Conservation (phyloP, 192 early-diverging fungal species). For the Coemansia sp. region DNA sequence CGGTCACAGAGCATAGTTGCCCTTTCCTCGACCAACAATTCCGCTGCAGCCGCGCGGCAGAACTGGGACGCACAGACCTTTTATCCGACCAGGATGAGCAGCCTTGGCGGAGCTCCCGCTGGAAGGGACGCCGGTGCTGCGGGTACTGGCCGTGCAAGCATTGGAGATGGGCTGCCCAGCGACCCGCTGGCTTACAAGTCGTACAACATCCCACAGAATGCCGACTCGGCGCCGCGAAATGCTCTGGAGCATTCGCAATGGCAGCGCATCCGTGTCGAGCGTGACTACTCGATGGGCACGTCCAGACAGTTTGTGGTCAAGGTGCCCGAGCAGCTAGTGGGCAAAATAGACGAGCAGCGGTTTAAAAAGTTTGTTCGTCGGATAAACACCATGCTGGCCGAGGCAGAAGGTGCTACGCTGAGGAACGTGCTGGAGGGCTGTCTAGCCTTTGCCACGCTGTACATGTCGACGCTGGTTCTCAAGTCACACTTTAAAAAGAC, state of each 20-base stretch:
- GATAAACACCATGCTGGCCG: slow-evolving; percentile 44
- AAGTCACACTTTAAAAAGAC: slow-evolving; percentile 41
- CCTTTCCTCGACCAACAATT: slow-evolving; percentile 9
- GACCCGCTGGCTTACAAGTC: slow-evolving; percentile 24
- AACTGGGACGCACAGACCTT: slow-evolving; percentile 6
- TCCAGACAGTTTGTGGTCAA: slow-evolving; percentile 37
- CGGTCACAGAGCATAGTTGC: slow-evolving; percentile 34
- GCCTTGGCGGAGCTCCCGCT: slow-evolving; percentile 3
- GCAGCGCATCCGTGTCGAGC: slow-evolving; percentile 48
- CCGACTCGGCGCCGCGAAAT: slow-evolving; percentile 18
- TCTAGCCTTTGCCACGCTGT: slow-evolving; percentile 52
- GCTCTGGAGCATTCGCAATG: slow-evolving; percentile 19
- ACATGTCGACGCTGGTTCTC: slow-evolving; percentile 53
- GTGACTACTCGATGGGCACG: slow-evolving; percentile 55
- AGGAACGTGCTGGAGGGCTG: slow-evolving; percentile 53
- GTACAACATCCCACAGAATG: slow-evolving; percentile 26
- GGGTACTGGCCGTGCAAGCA: not conserved
- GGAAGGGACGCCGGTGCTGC: not conserved
- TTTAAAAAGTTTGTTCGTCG: slow-evolving; percentile 46
- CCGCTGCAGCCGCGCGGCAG: not conserved
- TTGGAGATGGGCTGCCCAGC: not conserved
- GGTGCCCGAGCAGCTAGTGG: slow-evolving; percentile 43
- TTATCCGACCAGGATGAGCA: not conserved
- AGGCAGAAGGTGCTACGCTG: slow-evolving; percentile 51
- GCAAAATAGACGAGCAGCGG: slow-evolving; percentile 43